Conservation (phyloP, 2,329 filamentous ascomycete species). For the Seiridium cupressi region DNA sequence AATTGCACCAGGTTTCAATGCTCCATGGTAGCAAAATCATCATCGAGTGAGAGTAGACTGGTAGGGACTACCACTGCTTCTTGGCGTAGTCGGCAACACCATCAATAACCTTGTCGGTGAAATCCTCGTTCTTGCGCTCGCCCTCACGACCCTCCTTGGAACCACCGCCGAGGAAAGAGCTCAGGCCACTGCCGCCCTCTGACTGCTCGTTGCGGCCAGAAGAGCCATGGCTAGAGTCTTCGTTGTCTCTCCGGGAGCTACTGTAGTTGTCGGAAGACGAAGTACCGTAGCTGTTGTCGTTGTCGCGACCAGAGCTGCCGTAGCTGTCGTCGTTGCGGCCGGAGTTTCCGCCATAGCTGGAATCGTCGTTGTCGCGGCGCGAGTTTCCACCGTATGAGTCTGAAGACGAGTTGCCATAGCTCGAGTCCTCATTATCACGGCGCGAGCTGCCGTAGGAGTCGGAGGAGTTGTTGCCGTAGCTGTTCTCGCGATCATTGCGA, state of each 20-base stretch:
- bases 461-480: not conserved
- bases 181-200: not conserved
- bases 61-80: not conserved
- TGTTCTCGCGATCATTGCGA: not conserved
- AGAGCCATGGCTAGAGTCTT: not conserved
- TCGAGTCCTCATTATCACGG: not conserved
- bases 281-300: not conserved
- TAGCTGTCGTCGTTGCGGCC: not conserved
- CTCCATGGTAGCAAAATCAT: no score
- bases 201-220: not conserved
- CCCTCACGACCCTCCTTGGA: not conserved
- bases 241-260: not conserved
- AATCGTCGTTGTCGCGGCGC: not conserved
- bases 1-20: no score
- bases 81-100: conserved; percentile 6
- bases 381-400: not conserved
- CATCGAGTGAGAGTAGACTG: not conserved
- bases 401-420: not conserved
- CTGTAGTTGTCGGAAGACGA: not conserved
- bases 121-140: not conserved
- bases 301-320: not conserved
- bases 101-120: conserved; percentile 6
- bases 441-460: conserved; percentile 1
- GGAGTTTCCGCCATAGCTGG: not conserved
- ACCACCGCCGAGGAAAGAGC: conserved; percentile 1